Conservation (phyloP, 768 basidiomycete species). For the Serendipita sp. region DNA sequence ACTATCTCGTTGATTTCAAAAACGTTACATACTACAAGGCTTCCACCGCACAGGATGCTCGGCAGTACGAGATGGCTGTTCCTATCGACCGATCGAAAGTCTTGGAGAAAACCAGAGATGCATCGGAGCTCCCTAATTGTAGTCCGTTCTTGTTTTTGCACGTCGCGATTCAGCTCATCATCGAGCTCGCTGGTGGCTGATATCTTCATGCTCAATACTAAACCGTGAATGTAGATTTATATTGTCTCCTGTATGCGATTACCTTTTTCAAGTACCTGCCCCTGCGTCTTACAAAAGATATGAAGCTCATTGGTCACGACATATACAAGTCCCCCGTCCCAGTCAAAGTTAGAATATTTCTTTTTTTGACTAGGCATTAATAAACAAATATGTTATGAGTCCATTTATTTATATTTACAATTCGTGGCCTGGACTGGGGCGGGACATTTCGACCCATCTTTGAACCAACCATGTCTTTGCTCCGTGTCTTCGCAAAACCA, state of each 20-base stretch:
- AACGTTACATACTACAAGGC: conserved; percentile 90
- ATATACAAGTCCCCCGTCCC: too few relatives aligned
- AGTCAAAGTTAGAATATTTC: too few relatives aligned
- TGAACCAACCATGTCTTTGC: conserved; percentile 1
- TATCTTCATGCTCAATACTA: not conserved
- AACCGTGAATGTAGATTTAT: not conserved
- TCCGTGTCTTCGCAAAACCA: not conserved
- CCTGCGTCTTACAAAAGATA: too few relatives aligned
- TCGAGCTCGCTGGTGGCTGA: conserved; percentile 69
- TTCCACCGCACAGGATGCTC: conserved; percentile 46
- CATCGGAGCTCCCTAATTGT: conserved; percentile 15
- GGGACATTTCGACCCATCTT: not conserved
- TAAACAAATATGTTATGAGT: too few relatives aligned
- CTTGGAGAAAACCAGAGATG: conserved; percentile 36
- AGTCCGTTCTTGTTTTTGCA: conserved; percentile 91
- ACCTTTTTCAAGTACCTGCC: too few relatives aligned
- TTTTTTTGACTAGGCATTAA: too few relatives aligned
- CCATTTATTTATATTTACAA: too few relatives aligned
- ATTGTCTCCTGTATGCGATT: not conserved
- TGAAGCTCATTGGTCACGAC: not conserved
- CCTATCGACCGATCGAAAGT: conserved; percentile 1
- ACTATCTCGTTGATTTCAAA: conserved; percentile 96
- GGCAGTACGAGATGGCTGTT: conserved; percentile 48
- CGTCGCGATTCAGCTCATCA: conserved; percentile 80
- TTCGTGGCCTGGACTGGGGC: not conserved